These are phyloP conservation scores for Astrephomene gubernaculifera DNA, from an alignment of 139 green algal species.

Conservation along the genomic window DNA sequence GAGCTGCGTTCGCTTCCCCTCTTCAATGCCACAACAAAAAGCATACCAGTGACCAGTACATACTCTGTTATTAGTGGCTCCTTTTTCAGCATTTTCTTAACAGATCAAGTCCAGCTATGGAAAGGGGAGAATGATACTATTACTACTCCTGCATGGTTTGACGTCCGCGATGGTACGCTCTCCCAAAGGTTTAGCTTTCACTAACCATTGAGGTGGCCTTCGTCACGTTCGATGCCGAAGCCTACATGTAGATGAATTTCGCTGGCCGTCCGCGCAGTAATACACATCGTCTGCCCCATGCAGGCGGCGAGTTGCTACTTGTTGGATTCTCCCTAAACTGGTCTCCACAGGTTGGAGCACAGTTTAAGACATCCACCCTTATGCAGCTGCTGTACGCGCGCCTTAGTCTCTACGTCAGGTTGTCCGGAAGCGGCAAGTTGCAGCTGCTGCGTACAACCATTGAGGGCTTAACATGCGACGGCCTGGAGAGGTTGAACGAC, in stretches of 20 bases:
- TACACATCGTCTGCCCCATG: no score
- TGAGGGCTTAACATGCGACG: background rate
- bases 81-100: constrained; percentile 15
- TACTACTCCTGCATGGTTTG: background rate
- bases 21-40: background rate
- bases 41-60: background rate
- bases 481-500: background rate
- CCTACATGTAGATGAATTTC: no score
- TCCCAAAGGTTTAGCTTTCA: no score
- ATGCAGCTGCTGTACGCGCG: background rate
- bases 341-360: background rate
- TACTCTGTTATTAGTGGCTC: background rate
- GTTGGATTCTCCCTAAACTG: constrained; percentile 7
- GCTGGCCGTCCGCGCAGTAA: background rate
- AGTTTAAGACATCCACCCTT: background rate
- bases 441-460: constrained; percentile 19
- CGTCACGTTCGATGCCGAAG: background rate
- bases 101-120: constrained; percentile 14
- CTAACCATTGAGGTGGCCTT: background rate
- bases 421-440: background rate
- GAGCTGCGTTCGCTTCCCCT: background rate
- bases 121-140: background rate
- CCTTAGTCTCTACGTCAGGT: background rate
- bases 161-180: constrained; percentile 2
- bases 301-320: constrained; percentile 5